Evolutionary conservation across 345 rosid genomes (phyloP), one percentile per base, ranked within the genome.

Genomic region (Mallotus nudiflorus): DNA sequence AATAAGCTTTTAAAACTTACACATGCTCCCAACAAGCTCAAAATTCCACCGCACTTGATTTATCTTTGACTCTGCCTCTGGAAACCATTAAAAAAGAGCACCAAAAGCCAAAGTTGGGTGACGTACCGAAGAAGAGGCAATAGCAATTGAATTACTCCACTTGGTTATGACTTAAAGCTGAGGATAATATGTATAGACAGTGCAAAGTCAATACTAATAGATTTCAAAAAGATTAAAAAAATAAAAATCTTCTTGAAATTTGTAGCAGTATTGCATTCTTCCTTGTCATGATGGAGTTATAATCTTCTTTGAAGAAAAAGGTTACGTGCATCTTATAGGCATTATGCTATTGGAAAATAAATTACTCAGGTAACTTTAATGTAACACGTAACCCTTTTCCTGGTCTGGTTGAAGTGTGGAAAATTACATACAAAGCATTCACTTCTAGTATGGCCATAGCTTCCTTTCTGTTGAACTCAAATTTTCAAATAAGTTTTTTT

Each of bases 11-110:
- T 56, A 33, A 64, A 52, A 55, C 67, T 76, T 69, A 57, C 78
- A 70, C 82, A 37, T 73, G 62, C 76, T 59, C 72, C 62, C 77
- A 29, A 24, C 62, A 12, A 62, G 67, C 74, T 71, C 9, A n/a
- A 19, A 74, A 63, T 75, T 77, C 76, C 73, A 66, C 72, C 18
- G 15, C 46, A 78, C 79, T 81, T 46, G 75, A 86, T 84, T 83
- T 64, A 68, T 73, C 35, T 66, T 78, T 84, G 88, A 84, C 87
- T 75, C 84, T 62, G 63, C 70, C 61, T 37, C 58, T 27, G 16
- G 42, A 50, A 39, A 42, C 14, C 11, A 12, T 4, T 4, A 42
- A 45, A 65, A 27, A 73, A 71, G 58, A 58, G 77, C 81, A 56
- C 59, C 19, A 33, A 42, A 76, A 76, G 80, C 35, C 3, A 45